Evolutionary conservation across 352 stramenopile species (phyloP).

Genomic region (Globisporangium carolinianum): DNA sequence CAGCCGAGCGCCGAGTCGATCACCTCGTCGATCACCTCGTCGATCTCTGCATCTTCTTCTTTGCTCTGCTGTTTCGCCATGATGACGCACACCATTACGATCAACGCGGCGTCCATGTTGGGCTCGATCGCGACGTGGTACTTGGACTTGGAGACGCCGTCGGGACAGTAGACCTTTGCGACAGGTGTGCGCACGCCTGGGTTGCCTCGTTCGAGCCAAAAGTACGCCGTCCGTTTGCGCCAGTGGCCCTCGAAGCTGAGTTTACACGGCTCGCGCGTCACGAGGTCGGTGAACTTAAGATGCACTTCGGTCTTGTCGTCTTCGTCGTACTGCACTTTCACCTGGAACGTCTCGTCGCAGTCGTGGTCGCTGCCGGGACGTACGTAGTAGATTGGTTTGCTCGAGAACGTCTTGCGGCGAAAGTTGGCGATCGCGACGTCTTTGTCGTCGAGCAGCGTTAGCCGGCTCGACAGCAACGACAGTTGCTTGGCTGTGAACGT

Average conservation of each 20-base stretch:
- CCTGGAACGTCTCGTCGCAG: not conserved
- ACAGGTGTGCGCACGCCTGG: not conserved
- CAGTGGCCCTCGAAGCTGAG: conserved; percentile 5
- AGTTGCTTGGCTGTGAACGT: not conserved
- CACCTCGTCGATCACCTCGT: too few species aligned
- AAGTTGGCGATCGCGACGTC: not conserved
- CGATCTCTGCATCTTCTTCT: not conserved
- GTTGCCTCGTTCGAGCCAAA: conserved; percentile 5
- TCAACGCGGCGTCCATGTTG: conserved; percentile 20
- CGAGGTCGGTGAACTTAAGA: conserved; percentile 1
- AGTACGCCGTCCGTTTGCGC: not conserved
- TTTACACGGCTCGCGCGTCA: not conserved
- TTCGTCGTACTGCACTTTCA: not conserved
- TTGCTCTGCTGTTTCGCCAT: not conserved
- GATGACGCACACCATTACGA: conserved; percentile 18
- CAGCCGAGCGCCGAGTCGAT: too few species aligned
- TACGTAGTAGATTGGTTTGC: not conserved
- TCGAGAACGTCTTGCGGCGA: not conserved
- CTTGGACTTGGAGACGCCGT: not conserved
- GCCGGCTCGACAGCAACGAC: not conserved
- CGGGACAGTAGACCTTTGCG: not conserved
- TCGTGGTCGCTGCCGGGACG: not conserved
- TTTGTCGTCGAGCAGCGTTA: conserved; percentile 1
- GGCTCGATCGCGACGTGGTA: conserved; percentile 23
- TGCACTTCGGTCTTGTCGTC: not conserved